A percentile compares a stretch with the other conserved stretches of the same genome.
phyloP scores from a whole-genome alignment of 305 asterid species.

The Coffea humblotiana region DNA sequence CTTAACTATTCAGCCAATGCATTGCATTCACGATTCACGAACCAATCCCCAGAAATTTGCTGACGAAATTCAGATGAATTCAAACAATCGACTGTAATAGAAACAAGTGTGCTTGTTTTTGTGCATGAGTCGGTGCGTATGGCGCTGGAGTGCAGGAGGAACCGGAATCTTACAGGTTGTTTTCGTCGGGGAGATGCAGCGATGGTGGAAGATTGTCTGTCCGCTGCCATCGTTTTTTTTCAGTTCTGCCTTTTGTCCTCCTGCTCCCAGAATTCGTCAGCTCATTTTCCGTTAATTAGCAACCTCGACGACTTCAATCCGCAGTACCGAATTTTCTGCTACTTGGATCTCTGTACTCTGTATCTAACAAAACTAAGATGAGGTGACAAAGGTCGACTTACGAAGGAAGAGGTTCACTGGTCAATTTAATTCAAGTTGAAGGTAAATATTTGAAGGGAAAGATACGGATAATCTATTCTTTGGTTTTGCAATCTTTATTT shows the following conservation, averaged over 20 bases:
- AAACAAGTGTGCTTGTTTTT: background rate
- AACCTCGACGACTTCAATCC: background rate
- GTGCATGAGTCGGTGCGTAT: background rate
- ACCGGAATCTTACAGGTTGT: constrained; percentile 49
- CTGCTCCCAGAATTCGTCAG: background rate
- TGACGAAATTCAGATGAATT: background rate
- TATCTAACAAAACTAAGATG: no score
- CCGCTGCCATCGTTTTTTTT: constrained; percentile 24
- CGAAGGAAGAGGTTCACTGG: no score
- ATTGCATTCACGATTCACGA: background rate
- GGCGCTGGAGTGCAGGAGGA: background rate
- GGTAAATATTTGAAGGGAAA: no score
- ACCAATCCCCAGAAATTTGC: background rate
- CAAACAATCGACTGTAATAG: background rate
- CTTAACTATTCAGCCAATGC: background rate
- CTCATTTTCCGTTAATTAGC: background rate
- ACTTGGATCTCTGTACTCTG: no score
- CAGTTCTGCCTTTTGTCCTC: background rate
- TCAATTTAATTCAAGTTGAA: no score
- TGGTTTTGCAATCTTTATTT: no score
- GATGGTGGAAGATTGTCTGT: constrained; percentile 32
- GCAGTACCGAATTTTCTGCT: no score
- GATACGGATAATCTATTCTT: no score
- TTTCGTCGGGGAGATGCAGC: constrained; percentile 64
- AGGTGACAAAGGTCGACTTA: no score